Evolutionary conservation across 2,329 filamentous ascomycete genomes (phyloP).

Genomic region (Calonectria naviculata): DNA sequence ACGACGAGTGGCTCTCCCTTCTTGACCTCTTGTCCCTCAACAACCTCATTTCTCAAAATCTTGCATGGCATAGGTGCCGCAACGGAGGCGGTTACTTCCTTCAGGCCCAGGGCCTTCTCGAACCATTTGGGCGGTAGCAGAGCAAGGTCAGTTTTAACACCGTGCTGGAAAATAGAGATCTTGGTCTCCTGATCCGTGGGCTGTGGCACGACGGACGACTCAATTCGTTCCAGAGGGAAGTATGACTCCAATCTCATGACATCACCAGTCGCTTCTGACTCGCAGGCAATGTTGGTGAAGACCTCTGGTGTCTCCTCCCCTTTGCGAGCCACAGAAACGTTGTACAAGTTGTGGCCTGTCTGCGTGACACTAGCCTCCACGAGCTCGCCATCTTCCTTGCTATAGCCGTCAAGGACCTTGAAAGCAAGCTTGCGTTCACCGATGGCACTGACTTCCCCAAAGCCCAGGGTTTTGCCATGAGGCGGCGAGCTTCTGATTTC

Average conservation of each 20-base stretch:
- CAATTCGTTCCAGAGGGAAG: slow-evolving; percentile 83
- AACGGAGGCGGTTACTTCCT: slow-evolving; percentile 84
- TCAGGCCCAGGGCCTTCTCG: slow-evolving; percentile 86
- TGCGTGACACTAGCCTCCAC: slow-evolving; percentile 64
- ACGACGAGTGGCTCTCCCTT: slow-evolving; percentile 91
- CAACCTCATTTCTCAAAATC: slow-evolving; percentile 88
- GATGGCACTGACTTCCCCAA: slow-evolving; percentile 56
- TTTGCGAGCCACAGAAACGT: slow-evolving; percentile 57
- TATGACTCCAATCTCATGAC: slow-evolving; percentile 60
- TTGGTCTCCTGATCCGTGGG: slow-evolving; percentile 64
- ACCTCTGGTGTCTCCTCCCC: slow-evolving; percentile 50
- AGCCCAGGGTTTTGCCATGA: slow-evolving; percentile 66
- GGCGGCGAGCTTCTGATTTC: slow-evolving; percentile 53
- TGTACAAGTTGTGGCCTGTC: slow-evolving; percentile 58
- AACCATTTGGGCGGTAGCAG: slow-evolving; percentile 80
- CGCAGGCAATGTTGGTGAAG: slow-evolving; percentile 59
- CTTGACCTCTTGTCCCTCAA: slow-evolving; percentile 82
- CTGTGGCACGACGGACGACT: slow-evolving; percentile 79
- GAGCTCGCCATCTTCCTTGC: slow-evolving; percentile 72
- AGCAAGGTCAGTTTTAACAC: slow-evolving; percentile 67
- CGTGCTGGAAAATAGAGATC: slow-evolving; percentile 82
- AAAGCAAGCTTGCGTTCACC: slow-evolving; percentile 62
- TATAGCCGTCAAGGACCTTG: slow-evolving; percentile 69
- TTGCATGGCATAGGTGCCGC: slow-evolving; percentile 98
- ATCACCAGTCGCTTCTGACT: slow-evolving; percentile 44